Evolutionary conservation across 176 grass and related monocot species (phyloP), one percentile per base, ranked within the genome.

Genomic region (Guadua angustifolia): DNA sequence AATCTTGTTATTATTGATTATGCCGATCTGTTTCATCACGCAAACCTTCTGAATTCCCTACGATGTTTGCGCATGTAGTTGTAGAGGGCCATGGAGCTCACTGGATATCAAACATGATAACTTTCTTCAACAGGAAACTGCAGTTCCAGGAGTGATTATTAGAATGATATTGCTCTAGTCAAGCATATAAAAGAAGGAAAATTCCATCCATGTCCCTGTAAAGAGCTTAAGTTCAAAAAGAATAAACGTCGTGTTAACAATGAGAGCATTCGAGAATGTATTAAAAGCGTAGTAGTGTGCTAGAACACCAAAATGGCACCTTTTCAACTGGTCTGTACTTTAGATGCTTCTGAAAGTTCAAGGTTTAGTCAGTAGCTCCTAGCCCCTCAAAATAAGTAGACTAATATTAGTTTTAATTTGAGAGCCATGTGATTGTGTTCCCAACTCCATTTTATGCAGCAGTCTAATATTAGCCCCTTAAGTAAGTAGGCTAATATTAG

Each of bases 401-500:
- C 18, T 74, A 81, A 61, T 71, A 50, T 33, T 66, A 86, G 75
- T 64, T 13, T 63, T 19, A 64, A 0, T 55, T 52, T 52, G 21
- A 2, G 42, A 65, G 49, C 8, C 45, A 53, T 21, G 44, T 26
- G 17, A 45, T 58, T 2, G 36, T 86, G 55, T 24, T 75, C 71
- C 56, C 11, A 29, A 0, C 77, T 24, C 38, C 56, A 61, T 89
- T 69, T 49, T 49, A 82, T 66, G 47, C 65, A 11, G 6, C 9
- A 60, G 26, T 15, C 66, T 73, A 82, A 78, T 78, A 16, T 77
- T 82, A 77, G 45, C 26, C 67, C 26, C 83, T 71, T 66, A 17
- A 25, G 35, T 56, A 33, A 25, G 61, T 43, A 13, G 55, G 58
- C 6, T 78, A 38, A 46, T 72, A 78, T 59, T 82, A 72, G 38